Evolutionary conservation across 495 filamentous ascomycete genomes (phyloP).

Genomic region (Aspergillus cavernicola): DNA sequence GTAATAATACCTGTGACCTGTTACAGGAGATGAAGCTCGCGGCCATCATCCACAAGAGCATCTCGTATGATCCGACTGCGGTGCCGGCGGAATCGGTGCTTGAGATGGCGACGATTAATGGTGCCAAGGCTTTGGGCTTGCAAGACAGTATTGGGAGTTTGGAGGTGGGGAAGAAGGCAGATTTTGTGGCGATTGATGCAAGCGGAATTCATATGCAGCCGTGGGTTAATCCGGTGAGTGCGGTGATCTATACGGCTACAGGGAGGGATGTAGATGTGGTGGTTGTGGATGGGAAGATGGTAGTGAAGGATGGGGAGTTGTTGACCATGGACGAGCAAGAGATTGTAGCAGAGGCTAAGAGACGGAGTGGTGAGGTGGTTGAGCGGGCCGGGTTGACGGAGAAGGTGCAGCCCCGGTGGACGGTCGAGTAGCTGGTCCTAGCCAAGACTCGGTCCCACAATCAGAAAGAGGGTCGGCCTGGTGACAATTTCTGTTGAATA

Average conservation of each 20-base stretch:
- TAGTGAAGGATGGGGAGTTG: constrained; percentile 36
- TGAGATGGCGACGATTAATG: constrained; percentile 52
- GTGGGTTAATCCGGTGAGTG: constrained; percentile 41
- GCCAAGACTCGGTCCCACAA: too few relatives aligned
- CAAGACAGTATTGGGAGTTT: constrained; percentile 45
- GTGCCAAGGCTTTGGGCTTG: constrained; percentile 48
- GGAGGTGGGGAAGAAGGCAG: constrained; percentile 52
- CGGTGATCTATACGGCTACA: constrained; percentile 46
- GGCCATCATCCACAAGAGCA: constrained; percentile 48
- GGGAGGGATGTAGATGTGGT: constrained; percentile 47
- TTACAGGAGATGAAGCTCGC: constrained; percentile 51
- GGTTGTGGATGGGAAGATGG: constrained; percentile 43
- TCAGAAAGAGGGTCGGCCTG: too few relatives aligned
- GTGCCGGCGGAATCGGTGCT: constrained; percentile 47
- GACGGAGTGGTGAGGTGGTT: constrained; percentile 38
- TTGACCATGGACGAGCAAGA: constrained; percentile 33
- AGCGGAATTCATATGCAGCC: constrained; percentile 32
- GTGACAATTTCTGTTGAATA: too few relatives aligned
- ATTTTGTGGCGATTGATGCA: constrained; percentile 48
- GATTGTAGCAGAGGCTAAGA: constrained; percentile 32
- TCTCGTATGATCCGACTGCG: constrained; percentile 40
- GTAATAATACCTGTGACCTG: constrained; percentile 49
- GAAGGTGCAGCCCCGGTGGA: constrained; percentile 39
- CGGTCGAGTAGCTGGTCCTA: constrained; percentile 16
- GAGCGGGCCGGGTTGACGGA: constrained; percentile 36